phyloP scores from a whole-genome alignment of 257 asterid species.

The Fraxinus excelsior region DNA sequence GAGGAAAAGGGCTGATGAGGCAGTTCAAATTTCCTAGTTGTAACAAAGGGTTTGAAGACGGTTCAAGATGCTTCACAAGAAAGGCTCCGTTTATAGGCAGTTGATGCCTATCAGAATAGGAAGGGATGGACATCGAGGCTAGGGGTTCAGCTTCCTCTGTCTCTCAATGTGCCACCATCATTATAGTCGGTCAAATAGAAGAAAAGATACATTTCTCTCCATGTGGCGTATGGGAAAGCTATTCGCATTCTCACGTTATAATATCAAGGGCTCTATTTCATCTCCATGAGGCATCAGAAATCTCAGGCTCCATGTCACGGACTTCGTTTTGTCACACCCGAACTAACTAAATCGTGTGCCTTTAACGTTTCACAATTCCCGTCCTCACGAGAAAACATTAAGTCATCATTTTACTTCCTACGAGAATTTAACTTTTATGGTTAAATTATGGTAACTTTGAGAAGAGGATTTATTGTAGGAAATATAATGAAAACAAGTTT shows the following conservation, averaged over 20 bases:
- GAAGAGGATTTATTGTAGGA: no score
- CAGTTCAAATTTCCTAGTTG: neutral
- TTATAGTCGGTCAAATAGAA: slow-evolving; percentile 19
- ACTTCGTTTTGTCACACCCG: no score
- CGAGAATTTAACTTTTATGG: no score
- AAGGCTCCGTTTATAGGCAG: slow-evolving; percentile 86
- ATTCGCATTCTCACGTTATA: neutral
- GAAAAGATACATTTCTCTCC: neutral
- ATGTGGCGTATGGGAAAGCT: neutral
- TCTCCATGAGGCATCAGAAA: slow-evolving; percentile 7
- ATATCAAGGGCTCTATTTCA: neutral
- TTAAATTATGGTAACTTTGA: no score
- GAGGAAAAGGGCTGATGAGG: neutral
- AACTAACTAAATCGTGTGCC: no score
- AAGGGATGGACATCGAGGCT: slow-evolving; percentile 91
- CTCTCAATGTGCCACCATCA: slow-evolving; percentile 33
- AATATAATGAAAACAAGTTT: no score
- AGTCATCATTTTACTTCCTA: no score
- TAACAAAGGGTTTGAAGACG: slow-evolving; percentile 54
- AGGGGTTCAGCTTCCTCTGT: slow-evolving; percentile 64
- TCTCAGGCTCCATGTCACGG: neutral
- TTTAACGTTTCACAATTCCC: no score
- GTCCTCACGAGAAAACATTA: no score
- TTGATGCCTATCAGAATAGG: slow-evolving; percentile 78
- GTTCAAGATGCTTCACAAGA: slow-evolving; percentile 69